Conservation (phyloP, 1,284 basidiomycete species). For the Ganoderma leucocontextum region DNA sequence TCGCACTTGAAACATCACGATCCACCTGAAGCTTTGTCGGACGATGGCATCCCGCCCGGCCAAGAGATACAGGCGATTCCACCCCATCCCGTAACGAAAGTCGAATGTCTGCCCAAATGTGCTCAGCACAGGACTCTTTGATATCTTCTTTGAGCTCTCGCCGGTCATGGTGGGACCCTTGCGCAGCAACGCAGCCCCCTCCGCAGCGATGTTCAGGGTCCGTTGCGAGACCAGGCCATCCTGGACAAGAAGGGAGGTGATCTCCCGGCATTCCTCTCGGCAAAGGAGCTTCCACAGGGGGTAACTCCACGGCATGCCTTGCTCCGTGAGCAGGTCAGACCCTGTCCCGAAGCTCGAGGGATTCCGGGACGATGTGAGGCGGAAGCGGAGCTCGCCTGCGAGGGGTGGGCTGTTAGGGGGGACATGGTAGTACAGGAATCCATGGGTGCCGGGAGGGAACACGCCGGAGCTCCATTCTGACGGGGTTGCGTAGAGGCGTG, state of each 20-base stretch:
- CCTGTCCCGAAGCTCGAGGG: neutral
- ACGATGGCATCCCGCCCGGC: neutral
- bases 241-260: neutral
- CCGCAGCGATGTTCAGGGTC: neutral
- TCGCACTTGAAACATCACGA: neutral
- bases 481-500: neutral
- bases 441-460: neutral
- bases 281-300: neutral
- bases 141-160: too few relatives aligned
- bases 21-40: neutral
- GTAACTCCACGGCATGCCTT: neutral
- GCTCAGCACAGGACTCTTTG: neutral
- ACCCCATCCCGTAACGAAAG: too few relatives aligned
- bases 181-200: neutral
- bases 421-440: neutral
- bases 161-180: too few relatives aligned
- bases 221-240: neutral
- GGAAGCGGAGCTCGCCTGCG: conserved; percentile 3
- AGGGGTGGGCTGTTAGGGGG: neutral
- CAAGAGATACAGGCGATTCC: neutral
- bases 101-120: neutral
- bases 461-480: neutral
- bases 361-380: neutral
- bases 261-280: neutral
- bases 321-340: neutral